A percentile compares a stretch with the other conserved stretches of the same genome.
These are phyloP conservation scores for Boletellus sp. DNA, from an alignment of 768 basidiomycete species.

Conservation along the genomic window DNA sequence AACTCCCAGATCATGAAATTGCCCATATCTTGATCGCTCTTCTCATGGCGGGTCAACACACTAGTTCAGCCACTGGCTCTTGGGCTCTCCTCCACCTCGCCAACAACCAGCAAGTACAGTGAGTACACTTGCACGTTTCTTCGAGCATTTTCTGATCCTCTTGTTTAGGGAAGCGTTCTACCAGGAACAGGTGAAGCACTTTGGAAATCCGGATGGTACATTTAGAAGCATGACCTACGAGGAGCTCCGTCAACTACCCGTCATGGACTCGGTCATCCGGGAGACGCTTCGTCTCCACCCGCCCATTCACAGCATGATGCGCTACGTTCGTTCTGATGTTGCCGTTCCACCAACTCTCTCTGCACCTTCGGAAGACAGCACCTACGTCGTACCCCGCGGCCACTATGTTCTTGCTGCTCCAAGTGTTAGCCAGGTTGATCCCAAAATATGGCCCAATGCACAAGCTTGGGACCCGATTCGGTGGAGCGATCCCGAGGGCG, in stretches of 20 bases:
- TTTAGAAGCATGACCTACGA: conserved; percentile 83
- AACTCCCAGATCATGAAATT: conserved; percentile 83
- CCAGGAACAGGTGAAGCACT: conserved; percentile 82
- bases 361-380: conserved; percentile 66
- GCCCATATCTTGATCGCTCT: conserved; percentile 99
- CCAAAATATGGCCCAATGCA: conserved; percentile 72
- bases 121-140: conserved; percentile 27
- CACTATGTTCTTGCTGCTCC: conserved; percentile 88
- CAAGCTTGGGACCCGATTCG: conserved; percentile 72
- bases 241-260: conserved; percentile 74
- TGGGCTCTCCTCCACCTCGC: conserved; percentile 92
- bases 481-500: conserved; percentile 84
- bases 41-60: conserved; percentile 99
- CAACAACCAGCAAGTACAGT: conserved; percentile 69
- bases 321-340: conserved; percentile 84
- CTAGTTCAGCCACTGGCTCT: conserved; percentile 86
- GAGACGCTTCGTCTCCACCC: conserved; percentile 93
- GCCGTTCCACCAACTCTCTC: conserved; percentile 77
- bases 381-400: conserved; percentile 87
- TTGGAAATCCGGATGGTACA: conserved; percentile 74
- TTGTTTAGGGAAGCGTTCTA: conserved; percentile 72
- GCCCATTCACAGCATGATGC: conserved; percentile 94
- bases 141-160: background rate
- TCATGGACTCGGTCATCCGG: conserved; percentile 87
- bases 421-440: conserved; percentile 84